Percentiles rank a stretch among this genome's conserved stretches.
These are phyloP conservation scores for Discostella stelligera DNA, from an alignment of 352 stramenopile species.

Conservation along the genomic window DNA sequence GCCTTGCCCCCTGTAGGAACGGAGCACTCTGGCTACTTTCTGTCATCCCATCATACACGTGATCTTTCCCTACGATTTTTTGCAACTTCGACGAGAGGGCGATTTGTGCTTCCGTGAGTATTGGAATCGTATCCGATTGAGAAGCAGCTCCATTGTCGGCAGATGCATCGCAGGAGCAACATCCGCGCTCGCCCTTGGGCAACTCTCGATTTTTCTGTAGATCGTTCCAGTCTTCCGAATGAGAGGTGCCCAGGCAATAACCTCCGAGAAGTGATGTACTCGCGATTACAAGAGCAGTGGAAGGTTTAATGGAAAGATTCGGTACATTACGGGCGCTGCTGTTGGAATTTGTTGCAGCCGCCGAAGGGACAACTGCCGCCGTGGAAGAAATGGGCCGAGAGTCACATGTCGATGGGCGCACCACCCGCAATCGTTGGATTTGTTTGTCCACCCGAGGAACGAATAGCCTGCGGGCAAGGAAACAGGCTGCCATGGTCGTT, in stretches of 20 bases:
- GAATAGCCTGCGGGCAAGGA: background rate
- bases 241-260: conserved; percentile 27
- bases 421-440: background rate
- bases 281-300: conserved; percentile 25
- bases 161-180: conserved; percentile 36
- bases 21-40: conserved; percentile 35
- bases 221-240: conserved; percentile 26
- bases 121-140: background rate
- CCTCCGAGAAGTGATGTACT: conserved; percentile 26
- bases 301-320: conserved; percentile 13
- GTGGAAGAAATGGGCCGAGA: background rate
- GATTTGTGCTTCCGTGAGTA: conserved; percentile 58
- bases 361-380: background rate
- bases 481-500: background rate
- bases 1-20: conserved; percentile 63
- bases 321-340: background rate
- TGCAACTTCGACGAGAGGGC: conserved; percentile 46
- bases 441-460: background rate
- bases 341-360: background rate
- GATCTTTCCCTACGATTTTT: conserved; percentile 64
- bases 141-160: background rate
- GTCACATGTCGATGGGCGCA: background rate
- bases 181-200: conserved; percentile 41
- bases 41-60: conserved; percentile 55
- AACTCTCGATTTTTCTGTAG: conserved; percentile 34